Base-by-base conservation (phyloP, 2,329 filamentous ascomycete genomes). In the Peltaster fructicola region DNA sequence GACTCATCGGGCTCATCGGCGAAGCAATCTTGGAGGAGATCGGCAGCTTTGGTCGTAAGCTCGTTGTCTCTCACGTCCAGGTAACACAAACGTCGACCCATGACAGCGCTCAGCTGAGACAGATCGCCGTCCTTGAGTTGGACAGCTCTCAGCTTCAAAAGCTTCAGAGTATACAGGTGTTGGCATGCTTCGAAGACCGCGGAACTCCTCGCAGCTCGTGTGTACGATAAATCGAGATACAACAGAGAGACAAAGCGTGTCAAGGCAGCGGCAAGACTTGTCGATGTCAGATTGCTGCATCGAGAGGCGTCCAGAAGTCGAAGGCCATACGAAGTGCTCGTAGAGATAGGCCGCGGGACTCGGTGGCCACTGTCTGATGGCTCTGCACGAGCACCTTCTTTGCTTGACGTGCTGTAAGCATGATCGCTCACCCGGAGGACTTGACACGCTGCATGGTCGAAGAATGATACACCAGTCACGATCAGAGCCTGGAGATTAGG, bases 401-500 rank as follows among this genome's bases (percentile, higher is more conserved):
- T n/a, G n/a, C n/a, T n/a, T n/a, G n/a, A n/a, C n/a, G n/a, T n/a
- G n/a, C n/a, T n/a, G n/a, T n/a, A n/a, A n/a, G n/a, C n/a, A n/a
- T n/a, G n/a, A n/a, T n/a, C n/a, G n/a, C n/a, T n/a, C n/a, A n/a
- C n/a, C n/a, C n/a, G n/a, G n/a, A n/a, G n/a, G n/a, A n/a, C n/a
- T n/a, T n/a, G n/a, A n/a, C n/a, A 54, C 10, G 64, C 55, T 31
- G 59, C 57, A 40, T 73, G 65, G 29, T 73, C 68, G 37, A 73
- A 71, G 40, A 70, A 71, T 0, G 66, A 64, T 23, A 72, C 44
- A 15, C 56, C 57, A 9, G 64, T 59, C 7, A 72, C 65, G 30
- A 71, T 57, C 23, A 73, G 46, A 2, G 62, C 66, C 35, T 72
- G 68, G 9, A 73, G 47, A 25, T 59, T 58, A 3, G 68, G 68